Conservation (phyloP, 768 basidiomycete genomes). For the Leccinum subtestaceum region DNA sequence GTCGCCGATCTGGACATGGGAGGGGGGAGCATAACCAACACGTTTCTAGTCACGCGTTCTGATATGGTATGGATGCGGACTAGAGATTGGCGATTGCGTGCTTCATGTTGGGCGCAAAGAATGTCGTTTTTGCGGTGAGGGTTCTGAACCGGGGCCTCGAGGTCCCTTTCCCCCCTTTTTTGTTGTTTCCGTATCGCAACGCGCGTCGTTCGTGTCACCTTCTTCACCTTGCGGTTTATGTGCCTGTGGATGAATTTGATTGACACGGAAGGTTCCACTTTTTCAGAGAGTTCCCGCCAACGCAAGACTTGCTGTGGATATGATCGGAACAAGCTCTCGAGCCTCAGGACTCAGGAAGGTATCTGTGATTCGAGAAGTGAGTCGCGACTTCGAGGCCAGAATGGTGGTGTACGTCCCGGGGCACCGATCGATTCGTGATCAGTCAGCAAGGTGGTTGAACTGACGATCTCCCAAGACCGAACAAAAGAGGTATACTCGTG, state of each 20-base stretch:
- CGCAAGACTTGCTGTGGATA: constrained; percentile 3
- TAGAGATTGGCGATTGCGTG: constrained; percentile 1
- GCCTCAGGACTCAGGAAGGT: constrained; percentile 22
- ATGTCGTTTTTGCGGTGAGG: constrained; percentile 5
- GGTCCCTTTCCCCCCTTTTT: not conserved
- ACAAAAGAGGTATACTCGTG: not conserved
- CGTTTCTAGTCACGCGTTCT: constrained; percentile 17
- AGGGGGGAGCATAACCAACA: constrained; percentile 4
- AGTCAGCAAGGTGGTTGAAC: not conserved
- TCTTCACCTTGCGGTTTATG: constrained; percentile 1
- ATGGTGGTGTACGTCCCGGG: not conserved
- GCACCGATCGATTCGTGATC: not conserved
- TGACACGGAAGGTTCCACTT: not conserved
- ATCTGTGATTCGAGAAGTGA: constrained; percentile 1
- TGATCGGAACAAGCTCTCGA: constrained; percentile 1
- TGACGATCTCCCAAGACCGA: not conserved
- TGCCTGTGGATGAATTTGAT: constrained; percentile 1
- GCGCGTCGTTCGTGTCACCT: not conserved
- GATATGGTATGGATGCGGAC: not conserved
- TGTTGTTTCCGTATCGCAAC: constrained; percentile 1
- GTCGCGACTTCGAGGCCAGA: not conserved
- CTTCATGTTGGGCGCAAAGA: constrained; percentile 15
- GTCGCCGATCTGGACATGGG: constrained; percentile 8
- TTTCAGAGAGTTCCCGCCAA: not conserved
- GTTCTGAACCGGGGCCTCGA: constrained; percentile 9